Evolutionary conservation across 352 stramenopile genomes (phyloP).

Genomic region (Globisporangium solare): DNA sequence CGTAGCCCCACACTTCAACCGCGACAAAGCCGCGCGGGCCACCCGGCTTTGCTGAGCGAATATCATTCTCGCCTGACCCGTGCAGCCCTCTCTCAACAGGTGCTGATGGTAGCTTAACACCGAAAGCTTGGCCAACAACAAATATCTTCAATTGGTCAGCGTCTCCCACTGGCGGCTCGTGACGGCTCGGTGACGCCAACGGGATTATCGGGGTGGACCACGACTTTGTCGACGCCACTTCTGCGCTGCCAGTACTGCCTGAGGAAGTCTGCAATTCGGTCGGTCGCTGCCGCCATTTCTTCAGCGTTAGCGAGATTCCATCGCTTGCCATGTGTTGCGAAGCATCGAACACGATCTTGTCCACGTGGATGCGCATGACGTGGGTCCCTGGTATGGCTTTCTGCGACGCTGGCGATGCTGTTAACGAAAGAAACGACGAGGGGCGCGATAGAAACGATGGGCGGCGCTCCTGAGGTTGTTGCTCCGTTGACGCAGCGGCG

Average conservation of each 20-base stretch:
- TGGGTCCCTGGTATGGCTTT: not conserved
- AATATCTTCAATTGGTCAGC: constrained; percentile 10
- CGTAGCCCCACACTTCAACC: constrained; percentile 52
- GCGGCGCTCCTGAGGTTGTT: constrained; percentile 2
- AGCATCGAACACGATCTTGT: constrained; percentile 19
- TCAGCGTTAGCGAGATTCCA: constrained; percentile 31
- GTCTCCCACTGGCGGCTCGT: not conserved
- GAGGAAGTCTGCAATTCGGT: too few species aligned
- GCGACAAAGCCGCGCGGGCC: constrained; percentile 34
- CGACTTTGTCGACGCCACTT: not conserved
- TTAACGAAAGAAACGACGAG: not conserved
- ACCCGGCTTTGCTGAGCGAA: constrained; percentile 7
- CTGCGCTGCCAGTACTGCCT: too few species aligned
- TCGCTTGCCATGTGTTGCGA: constrained; percentile 8
- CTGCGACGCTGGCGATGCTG: not conserved
- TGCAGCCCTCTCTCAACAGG: not conserved
- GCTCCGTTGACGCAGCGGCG: not conserved
- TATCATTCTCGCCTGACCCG: not conserved
- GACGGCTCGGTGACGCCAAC: not conserved
- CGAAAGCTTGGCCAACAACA: constrained; percentile 10
- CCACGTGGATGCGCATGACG: constrained; percentile 18
- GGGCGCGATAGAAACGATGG: constrained; percentile 9
- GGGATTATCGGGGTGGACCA: constrained; percentile 24
- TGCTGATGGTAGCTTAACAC: constrained; percentile 2
- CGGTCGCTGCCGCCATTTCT: constrained; percentile 19